Base-by-base conservation (phyloP, 2,329 filamentous ascomycete species). In the Aspergillus sp. region DNA sequence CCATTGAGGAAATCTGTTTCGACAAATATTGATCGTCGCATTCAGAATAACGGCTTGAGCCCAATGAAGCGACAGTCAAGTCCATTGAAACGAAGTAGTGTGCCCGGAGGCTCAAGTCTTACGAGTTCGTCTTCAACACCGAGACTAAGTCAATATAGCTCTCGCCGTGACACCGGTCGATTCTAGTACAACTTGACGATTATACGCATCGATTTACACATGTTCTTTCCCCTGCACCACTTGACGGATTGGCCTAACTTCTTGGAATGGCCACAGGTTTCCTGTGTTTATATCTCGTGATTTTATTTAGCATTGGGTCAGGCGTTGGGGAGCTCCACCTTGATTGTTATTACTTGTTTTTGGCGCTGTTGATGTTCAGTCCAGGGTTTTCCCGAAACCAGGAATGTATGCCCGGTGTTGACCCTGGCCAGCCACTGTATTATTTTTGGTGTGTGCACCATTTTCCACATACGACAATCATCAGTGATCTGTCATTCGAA, bases 1-100 rank as follows among this genome's bases (percentile, higher is more conserved):
- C 91, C 91, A 0, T 66, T 97, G 9, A 85, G 89, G 57, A 95
- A 95, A 63, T 77, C 86, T 2, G 81, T 73, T 55, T 88, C 71
- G 66, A 80, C 66, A 66, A 86, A 74, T 40, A 63, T 72, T 39
- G 64, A 70, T 12, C 60, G 59, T 12, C 60, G 61, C 44, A 51
- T 60, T 44, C 71, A 73, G 53, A 66, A 58, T 53, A 64, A 60
- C 40, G 66, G 60, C 28, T 56, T 54, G 33, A 70, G 65, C 43
- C 67, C 68, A 5, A 47, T 64, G 47, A 70, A 66, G 45, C 54
- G 62, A 29, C 59, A 57, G 11, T 63, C 63, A 9, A 73, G 69
- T 48, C 68, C 69, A 9, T 57, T 71, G 34, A 73, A 73, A 47
- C 59, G 60, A 48, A 68, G 63, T 47, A 72, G 66, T 47, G 60